Evolutionary conservation across 108 stramenopile genomes (phyloP), one percentile per base, ranked within the genome.

Genomic region (Fragilariopsis cylindrus): DNA sequence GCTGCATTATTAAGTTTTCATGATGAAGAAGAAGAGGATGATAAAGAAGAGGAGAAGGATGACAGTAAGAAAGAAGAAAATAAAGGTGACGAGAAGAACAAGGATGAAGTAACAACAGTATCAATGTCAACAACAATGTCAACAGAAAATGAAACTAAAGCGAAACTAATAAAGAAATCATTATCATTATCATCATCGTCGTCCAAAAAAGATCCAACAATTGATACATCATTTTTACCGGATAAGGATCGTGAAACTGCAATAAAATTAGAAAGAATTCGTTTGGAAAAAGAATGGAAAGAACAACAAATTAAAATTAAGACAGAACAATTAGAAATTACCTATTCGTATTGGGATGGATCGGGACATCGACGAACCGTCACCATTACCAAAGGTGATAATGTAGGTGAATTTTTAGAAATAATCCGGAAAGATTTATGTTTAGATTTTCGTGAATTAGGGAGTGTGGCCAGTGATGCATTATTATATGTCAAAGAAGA

Each of bases 401-500:
- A 96, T 3, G 88, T 98, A 19, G 93, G 84, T 8, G 82, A 88
- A 9, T 99, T 98, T 77, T 67, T 99, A 42, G 96, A 98, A 62
- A 19, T 71, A 12, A 97, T 97, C 8, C 84, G 96, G 39, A 76
- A 77, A 30, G 89, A 94, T 70, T 70, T 98, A 63, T 74, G 80
- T 6, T 74, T 79, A 62, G 96, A 97, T 49, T 98, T 98, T 71
- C 71, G 82, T 11, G 96, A 97, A 65, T 80, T 99, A 81, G 64
- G 77, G 0, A 84, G 86, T 57, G 81, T 86, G 1, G 82, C 88
- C 9, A 53, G 89, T 15, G 99, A 98, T 71, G 94, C 87, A 6
- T 77, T 99, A 3, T 66, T 99, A 21, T 99, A 98, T 81, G 96
- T 99, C 79, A 99, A 99, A 87, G 99, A 99, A 77, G 99, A 99